phyloP scores from a whole-genome alignment of 192 early-diverging fungal species.

The Backusella australiensis region DNA sequence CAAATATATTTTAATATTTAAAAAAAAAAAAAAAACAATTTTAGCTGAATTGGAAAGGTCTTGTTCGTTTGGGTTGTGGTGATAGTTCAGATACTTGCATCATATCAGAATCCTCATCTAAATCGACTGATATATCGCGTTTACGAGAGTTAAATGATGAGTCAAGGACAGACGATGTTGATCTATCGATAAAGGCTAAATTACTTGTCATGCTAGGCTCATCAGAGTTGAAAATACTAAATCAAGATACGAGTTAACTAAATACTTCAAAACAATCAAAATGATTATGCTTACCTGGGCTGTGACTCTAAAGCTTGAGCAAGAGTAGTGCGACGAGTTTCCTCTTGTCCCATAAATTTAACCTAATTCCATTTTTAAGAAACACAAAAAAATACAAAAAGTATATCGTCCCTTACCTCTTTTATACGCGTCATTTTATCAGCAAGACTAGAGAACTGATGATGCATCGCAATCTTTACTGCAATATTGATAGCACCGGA shows the following conservation, averaged over 20 bases:
- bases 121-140: not conserved
- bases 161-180: not conserved
- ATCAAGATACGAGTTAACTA: not conserved
- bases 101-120: not conserved
- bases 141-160: not conserved
- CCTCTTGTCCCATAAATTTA: not conserved
- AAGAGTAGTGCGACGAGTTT: not conserved
- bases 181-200: constrained; percentile 12
- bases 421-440: constrained; percentile 65
- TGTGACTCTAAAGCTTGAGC: not conserved
- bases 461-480: constrained; percentile 75
- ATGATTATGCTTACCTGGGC: not conserved
- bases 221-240: constrained; percentile 1
- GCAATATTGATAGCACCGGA: constrained; percentile 77
- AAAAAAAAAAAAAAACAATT: not conserved
- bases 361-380: not conserved
- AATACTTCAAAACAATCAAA: not conserved
- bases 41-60: constrained; percentile 5
- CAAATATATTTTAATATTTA: not conserved
- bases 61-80: not conserved
- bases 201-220: constrained; percentile 11
- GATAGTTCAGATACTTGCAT: not conserved
- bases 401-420: constrained; percentile 9
- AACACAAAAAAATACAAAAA: not conserved
- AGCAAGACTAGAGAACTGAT: constrained; percentile 65